phyloP scores from a whole-genome alignment of 345 rosid genomes.

The Moricandia moricandioides region DNA sequence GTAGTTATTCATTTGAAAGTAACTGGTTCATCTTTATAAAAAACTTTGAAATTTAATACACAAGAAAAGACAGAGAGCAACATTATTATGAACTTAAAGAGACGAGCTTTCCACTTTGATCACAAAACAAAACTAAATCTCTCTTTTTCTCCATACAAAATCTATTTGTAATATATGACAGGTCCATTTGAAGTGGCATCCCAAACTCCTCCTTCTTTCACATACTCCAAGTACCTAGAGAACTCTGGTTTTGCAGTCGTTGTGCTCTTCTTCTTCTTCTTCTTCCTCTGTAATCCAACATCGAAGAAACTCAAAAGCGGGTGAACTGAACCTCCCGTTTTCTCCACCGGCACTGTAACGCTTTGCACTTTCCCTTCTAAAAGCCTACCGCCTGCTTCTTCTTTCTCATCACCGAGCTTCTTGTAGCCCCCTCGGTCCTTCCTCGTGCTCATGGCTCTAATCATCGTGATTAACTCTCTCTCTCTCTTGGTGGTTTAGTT shows the following conservation, averaged over 20 bases:
- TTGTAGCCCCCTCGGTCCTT: slow-evolving; percentile 47
- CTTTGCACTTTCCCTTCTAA: slow-evolving; percentile 19
- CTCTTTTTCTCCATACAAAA: not conserved
- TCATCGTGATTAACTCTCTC: slow-evolving; percentile 40
- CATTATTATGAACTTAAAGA: too few species aligned
- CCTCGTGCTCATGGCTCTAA: slow-evolving; percentile 65
- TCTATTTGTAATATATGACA: slow-evolving; percentile 45
- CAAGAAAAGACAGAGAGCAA: too few species aligned
- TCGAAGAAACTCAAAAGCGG: slow-evolving; percentile 60
- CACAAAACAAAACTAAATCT: not conserved
- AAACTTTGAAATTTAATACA: too few species aligned
- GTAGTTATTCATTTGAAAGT: too few species aligned
- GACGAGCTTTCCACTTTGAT: too few species aligned
- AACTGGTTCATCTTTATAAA: too few species aligned
- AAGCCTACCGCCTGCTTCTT: slow-evolving; percentile 4
- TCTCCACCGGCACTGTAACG: slow-evolving; percentile 26
- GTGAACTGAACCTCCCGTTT: slow-evolving; percentile 43
- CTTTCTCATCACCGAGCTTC: slow-evolving; percentile 33
- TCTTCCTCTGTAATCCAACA: slow-evolving; percentile 38
- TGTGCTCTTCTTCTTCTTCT: slow-evolving; percentile 69
- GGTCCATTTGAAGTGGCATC: slow-evolving; percentile 49
- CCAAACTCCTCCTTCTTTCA: slow-evolving; percentile 76
- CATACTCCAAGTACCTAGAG: slow-evolving; percentile 65
- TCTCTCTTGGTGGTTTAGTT: not conserved
- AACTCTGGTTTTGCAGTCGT: slow-evolving; percentile 66